Base-by-base conservation (phyloP, 1,284 basidiomycete species). In the Sphagnurus paluster region DNA sequence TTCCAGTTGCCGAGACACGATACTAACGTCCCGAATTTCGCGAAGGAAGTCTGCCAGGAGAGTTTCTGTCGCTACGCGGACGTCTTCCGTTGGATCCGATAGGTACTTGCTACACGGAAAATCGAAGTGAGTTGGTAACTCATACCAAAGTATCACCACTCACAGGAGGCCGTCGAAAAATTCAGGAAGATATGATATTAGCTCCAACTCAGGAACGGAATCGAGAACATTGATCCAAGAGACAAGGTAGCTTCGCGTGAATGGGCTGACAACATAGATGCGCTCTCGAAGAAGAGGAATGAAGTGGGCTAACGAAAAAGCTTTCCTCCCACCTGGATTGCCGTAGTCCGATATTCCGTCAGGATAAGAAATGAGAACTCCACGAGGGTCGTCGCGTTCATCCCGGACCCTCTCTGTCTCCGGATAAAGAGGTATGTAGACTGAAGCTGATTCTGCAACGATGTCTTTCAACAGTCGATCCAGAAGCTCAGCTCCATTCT, bases 401-500 rank as follows among this genome's bases (percentile, higher is more conserved):
- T 77, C 71, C 35, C 82, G 76, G 46, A 79, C 71, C 62, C 78
- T 87, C 67, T 82, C 87, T 2, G 76, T 89, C 62, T 92, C 89
- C 8, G 87, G 82, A 62, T 90, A 92, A 48, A 90, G 84, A 2
- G 95, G 94, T 46, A 98, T 87, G 64, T 98, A 98, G 44, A 91
- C 87, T 0, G 95, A 93, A 0, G 95, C 97, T 2, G 93, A 91
- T 70, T 99, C 97, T 26, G 94, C 90, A 2, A 99, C 96, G 43
- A 98, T 96, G 58, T 99, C 97, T 65, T 99, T 98, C 60, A 99
- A 79, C 13, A 98, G 78, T 20, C 97, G 84, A 67, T 99, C 97
- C 44, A 99, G 80, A n/a, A 99, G 80, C 65, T 99, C 97, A 1
- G 96, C 95, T 6, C 96, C 97, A 61, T 99, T 99, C 80, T 98